Percentiles rank a stretch among this genome's conserved stretches.
phyloP scores from a whole-genome alignment of 2,329 filamentous ascomycete genomes.

The Cercospora citrullina region DNA sequence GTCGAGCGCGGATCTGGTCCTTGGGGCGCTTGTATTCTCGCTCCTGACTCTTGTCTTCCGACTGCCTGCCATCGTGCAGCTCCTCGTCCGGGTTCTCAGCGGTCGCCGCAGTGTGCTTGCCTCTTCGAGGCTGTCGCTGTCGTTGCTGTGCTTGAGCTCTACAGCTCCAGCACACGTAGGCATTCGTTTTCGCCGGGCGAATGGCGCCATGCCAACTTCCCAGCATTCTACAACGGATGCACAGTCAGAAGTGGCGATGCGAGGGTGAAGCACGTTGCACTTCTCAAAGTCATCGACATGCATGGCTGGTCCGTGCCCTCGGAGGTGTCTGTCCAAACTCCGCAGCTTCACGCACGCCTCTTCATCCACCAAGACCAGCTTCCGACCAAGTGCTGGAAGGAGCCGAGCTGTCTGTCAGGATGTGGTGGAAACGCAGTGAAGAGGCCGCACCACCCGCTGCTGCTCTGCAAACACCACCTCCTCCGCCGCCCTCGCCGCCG shows the following conservation, averaged over 20 bases:
- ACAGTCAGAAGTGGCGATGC: not conserved
- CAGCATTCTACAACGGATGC: slow-evolving; percentile 17
- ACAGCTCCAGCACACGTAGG: slow-evolving; percentile 33
- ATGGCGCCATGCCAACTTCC: slow-evolving; percentile 19
- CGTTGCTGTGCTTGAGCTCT: slow-evolving; percentile 10
- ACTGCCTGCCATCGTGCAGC: not conserved
- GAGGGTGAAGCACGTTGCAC: not conserved
- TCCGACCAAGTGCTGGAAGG: slow-evolving; percentile 12
- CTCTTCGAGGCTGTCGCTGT: not conserved
- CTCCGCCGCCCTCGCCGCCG: not conserved
- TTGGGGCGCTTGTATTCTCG: not conserved
- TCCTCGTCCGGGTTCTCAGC: not conserved
- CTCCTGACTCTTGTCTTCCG: not conserved
- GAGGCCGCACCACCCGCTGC: not conserved
- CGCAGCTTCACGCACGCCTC: not conserved
- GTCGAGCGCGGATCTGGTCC: not conserved
- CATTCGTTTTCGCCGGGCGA: slow-evolving; percentile 16
- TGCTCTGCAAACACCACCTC: not conserved
- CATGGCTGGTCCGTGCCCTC: not conserved
- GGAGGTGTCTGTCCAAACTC: slow-evolving; percentile 1
- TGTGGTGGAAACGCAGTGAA: slow-evolving; percentile 7
- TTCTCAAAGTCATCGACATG: not conserved
- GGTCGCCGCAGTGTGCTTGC: not conserved
- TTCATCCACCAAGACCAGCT: not conserved
- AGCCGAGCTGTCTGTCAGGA: not conserved